Base-by-base conservation (phyloP, 345 rosid species). In the Conringia planisiliqua region DNA sequence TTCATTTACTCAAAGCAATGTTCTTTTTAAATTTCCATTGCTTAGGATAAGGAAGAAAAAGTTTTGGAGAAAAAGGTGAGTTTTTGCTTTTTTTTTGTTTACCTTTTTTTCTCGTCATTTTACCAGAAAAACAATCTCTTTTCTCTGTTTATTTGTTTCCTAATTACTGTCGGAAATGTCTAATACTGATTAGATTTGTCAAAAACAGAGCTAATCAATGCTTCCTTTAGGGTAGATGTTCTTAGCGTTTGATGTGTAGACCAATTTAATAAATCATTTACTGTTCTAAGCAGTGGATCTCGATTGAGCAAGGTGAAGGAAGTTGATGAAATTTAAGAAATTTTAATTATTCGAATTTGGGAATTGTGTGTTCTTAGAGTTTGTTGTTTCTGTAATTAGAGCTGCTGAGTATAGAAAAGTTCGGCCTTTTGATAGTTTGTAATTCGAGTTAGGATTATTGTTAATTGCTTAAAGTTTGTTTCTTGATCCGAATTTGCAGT, bases 401-500 rank as follows among this genome's bases (percentile, higher is more conserved):
- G 38, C 14, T 32, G n/a, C 22, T 61, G 42, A 27, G 27, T 62
- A 36, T 50, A 39, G 11, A 1, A 52, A 74, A 57, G 2, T 3
- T 46, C 14, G 26, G 16, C 5, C 24, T 54, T 75, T 75, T 46
- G 20, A 4, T 43, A 18, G 33, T 24, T 70, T 39, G 2, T 47
- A 18, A 42, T 54, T 32, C 46, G 10, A 20, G 54, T 29, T 72
- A 12, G 4, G 27, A 32, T 59, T n/a, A 6, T 39, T 63, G 14
- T 6, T 40, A 2, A 13, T 27, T 27, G 7, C 55, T 56, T 46
- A 26, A 3, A 47, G 5, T 24, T n/a, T 44, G 58, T 51, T 60
- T 60, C 40, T 51, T 42, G 32, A 42, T 76, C 17, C 9, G 26
- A 40, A 27, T 75, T 60, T 44, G 64, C 56, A 75, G 74, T 52